Evolutionary conservation across 2,329 filamentous ascomycete genomes (phyloP).

Genomic region (Clarireedia hainanense): DNA sequence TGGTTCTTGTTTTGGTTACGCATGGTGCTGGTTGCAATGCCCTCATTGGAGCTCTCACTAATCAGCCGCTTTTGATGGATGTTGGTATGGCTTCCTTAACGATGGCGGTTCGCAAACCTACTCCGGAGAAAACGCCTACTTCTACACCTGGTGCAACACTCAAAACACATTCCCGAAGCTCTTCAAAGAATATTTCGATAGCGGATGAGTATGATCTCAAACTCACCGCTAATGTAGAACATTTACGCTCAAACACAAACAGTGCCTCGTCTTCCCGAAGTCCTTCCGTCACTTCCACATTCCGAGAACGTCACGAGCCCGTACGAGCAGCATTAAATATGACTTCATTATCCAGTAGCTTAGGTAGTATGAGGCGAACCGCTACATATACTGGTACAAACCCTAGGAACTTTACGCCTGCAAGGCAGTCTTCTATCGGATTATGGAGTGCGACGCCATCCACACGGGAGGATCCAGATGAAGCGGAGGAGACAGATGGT

Average conservation of each 20-base stretch:
- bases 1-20: slow-evolving; percentile 80
- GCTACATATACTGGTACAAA: slow-evolving; percentile 21
- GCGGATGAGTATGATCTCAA: slow-evolving; percentile 65
- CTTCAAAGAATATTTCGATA: slow-evolving; percentile 35
- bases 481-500: slow-evolving; percentile 26
- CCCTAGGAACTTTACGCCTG: slow-evolving; percentile 19
- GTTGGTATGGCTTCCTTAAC: slow-evolving; percentile 86
- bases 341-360: slow-evolving; percentile 14
- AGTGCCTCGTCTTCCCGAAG: slow-evolving; percentile 31
- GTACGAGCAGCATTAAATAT: slow-evolving; percentile 9
- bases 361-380: slow-evolving; percentile 29
- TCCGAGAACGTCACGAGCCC: slow-evolving; percentile 22
- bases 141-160: slow-evolving; percentile 24
- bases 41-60: slow-evolving; percentile 82
- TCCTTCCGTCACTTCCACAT: slow-evolving; percentile 25
- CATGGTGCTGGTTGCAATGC: slow-evolving; percentile 97
- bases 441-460: slow-evolving; percentile 39
- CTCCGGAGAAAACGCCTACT: slow-evolving; percentile 16
- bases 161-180: slow-evolving; percentile 33
- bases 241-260: slow-evolving; percentile 44
- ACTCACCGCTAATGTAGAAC: slow-evolving; percentile 66
- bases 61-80: slow-evolving; percentile 84
- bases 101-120: slow-evolving; percentile 62
- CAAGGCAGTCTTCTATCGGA: slow-evolving; percentile 34
- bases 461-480: slow-evolving; percentile 41